Percentiles rank a stretch among this genome's conserved stretches.
phyloP scores from a whole-genome alignment of 2,329 filamentous ascomycete genomes.

The Fusarium proliferatum region DNA sequence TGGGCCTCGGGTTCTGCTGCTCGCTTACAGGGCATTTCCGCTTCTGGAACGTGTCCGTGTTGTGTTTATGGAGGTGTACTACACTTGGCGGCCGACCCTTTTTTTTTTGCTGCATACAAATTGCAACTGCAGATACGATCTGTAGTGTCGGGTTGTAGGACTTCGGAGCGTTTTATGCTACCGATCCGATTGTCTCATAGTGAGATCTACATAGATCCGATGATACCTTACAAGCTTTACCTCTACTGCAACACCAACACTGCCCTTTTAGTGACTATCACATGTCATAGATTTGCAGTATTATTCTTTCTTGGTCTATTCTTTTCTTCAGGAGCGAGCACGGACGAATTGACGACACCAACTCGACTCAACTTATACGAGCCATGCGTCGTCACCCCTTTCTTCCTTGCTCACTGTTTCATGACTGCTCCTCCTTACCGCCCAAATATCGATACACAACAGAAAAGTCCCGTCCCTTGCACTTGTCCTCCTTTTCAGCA shows the following conservation, averaged over 20 bases:
- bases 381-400: not conserved
- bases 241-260: not conserved
- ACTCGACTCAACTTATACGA: not conserved
- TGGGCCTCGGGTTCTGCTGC: not conserved
- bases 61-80: not conserved
- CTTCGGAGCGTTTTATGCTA: conserved; percentile 26
- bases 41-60: not conserved
- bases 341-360: not conserved
- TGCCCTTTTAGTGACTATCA: not conserved
- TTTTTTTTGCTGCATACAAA: not conserved
- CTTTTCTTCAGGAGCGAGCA: not conserved
- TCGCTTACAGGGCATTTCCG: conserved; percentile 9
- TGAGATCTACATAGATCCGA: not conserved
- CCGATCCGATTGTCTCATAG: conserved; percentile 12
- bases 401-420: not conserved
- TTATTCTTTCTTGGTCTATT: not conserved
- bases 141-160: conserved; percentile 15
- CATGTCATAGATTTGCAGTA: not conserved
- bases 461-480: conserved; percentile 80
- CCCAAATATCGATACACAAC: conserved; percentile 81
- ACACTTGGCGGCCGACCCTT: conserved; percentile 35
- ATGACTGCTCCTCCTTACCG: conserved; percentile 56
- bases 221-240: not conserved
- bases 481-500: conserved; percentile 69
- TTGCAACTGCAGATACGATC: not conserved